These are phyloP conservation scores for Alternaria sp. DNA, from an alignment of 2,329 filamentous ascomycete genomes.

Conservation along the genomic window DNA sequence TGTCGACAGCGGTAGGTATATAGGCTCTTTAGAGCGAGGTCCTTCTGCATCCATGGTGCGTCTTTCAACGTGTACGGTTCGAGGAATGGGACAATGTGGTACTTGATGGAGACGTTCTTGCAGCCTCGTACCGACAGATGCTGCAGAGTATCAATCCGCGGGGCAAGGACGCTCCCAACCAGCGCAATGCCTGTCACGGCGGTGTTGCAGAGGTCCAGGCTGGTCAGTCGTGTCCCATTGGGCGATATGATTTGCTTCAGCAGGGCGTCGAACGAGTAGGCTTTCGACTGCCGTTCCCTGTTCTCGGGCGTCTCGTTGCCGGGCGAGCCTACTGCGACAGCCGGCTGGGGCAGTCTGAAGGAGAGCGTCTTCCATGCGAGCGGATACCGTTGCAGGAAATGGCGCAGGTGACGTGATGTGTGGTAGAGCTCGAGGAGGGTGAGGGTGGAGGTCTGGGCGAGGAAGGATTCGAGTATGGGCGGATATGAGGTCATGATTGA, in stretches of 20 bases:
- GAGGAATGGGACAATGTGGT: conserved; percentile 68
- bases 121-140: conserved; percentile 69
- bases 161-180: conserved; percentile 63
- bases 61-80: conserved; percentile 55
- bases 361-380: conserved; percentile 68
- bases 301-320: conserved; percentile 53
- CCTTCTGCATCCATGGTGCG: conserved; percentile 54
- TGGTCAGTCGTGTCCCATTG: conserved; percentile 64
- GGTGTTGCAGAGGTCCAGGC: conserved; percentile 68
- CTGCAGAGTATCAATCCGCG: conserved; percentile 63
- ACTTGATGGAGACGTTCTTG: conserved; percentile 71
- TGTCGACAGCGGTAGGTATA: conserved; percentile 71
- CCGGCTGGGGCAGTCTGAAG: conserved; percentile 61
- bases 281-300: conserved; percentile 61
- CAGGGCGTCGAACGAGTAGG: conserved; percentile 66
- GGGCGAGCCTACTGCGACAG: conserved; percentile 48
- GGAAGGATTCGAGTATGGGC: conserved; percentile 66
- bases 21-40: conserved; percentile 65
- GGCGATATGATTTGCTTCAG: conserved; percentile 65
- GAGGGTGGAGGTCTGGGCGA: conserved; percentile 65
- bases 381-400: conserved; percentile 64
- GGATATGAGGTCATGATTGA: conserved; percentile 64
- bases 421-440: conserved; percentile 67
- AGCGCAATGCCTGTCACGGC: conserved; percentile 66
- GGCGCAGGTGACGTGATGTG: conserved; percentile 63